These are phyloP conservation scores for Ogataea allantospora DNA, from an alignment of 805 yeast genomes.

Conservation along the genomic window DNA sequence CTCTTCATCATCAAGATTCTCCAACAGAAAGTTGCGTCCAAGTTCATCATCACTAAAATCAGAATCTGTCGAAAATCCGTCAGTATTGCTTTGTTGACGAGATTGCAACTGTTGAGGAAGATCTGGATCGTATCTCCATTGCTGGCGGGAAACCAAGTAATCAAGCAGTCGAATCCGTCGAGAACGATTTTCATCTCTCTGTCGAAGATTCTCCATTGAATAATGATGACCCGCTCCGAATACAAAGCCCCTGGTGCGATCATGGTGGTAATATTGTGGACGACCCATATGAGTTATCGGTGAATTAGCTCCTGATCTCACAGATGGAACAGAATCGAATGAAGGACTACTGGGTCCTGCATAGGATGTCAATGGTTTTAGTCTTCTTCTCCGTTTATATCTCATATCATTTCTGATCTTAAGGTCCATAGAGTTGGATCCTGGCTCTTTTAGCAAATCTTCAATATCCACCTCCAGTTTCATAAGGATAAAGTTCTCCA, in stretches of 20 bases:
- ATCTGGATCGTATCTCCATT: slow-evolving; percentile 18
- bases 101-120: slow-evolving; percentile 16
- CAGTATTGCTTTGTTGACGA: slow-evolving; percentile 11
- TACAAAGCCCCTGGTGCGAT: slow-evolving; percentile 20
- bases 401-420: slow-evolving; percentile 28
- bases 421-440: slow-evolving; percentile 14
- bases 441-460: slow-evolving; percentile 23
- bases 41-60: slow-evolving; percentile 20
- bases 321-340: slow-evolving; percentile 2
- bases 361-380: slow-evolving; percentile 18
- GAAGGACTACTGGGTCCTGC: slow-evolving; percentile 4
- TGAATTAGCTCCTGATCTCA: background rate
- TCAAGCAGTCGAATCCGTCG: slow-evolving; percentile 22
- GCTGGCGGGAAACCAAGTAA: slow-evolving; percentile 23
- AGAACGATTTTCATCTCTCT: slow-evolving; percentile 19
- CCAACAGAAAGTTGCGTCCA: slow-evolving; percentile 14
- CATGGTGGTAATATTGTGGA: slow-evolving; percentile 17
- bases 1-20: slow-evolving; percentile 14
- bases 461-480: slow-evolving; percentile 32
- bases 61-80: slow-evolving; percentile 18
- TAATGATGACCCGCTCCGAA: slow-evolving; percentile 19
- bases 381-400: slow-evolving; percentile 32
- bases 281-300: slow-evolving; percentile 4
- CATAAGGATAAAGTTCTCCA: slow-evolving; percentile 30
- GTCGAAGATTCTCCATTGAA: slow-evolving; percentile 17